Conservation (phyloP, 2,329 filamentous ascomycete genomes). For the Talaromyces funiculosus region DNA sequence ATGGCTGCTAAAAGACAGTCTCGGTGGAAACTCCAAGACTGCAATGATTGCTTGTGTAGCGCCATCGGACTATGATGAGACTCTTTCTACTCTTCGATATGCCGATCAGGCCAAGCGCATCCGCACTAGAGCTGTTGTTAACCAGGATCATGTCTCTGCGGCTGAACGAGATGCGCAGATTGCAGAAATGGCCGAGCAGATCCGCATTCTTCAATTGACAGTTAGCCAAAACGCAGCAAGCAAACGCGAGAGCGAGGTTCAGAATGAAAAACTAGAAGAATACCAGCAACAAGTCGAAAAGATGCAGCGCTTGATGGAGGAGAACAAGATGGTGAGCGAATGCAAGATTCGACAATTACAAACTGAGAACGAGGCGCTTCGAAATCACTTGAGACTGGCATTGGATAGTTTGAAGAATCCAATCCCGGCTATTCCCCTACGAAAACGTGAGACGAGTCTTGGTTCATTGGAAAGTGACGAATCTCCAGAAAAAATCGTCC, state of each 20-base stretch:
- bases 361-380: constrained; percentile 83
- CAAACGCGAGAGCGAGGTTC: constrained; percentile 64
- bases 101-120: constrained; percentile 97
- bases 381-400: constrained; percentile 81
- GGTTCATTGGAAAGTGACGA: constrained; percentile 21
- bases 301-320: constrained; percentile 96
- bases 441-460: constrained; percentile 30
- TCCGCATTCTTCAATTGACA: constrained; percentile 74
- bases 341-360: constrained; percentile 88
- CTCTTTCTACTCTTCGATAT: constrained; percentile 89
- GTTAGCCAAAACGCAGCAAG: constrained; percentile 62
- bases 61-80: constrained; percentile 94
- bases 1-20: constrained; percentile 89
- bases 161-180: constrained; percentile 95
- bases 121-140: constrained; percentile 87
- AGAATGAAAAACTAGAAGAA: constrained; percentile 82
- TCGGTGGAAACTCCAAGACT: constrained; percentile 96
- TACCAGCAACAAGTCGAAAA: constrained; percentile 85
- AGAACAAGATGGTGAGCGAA: constrained; percentile 81
- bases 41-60: constrained; percentile 99
- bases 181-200: constrained; percentile 89
- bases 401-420: constrained; percentile 85
- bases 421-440: constrained; percentile 54
- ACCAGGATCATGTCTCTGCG: constrained; percentile 87
- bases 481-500: constrained; percentile 49